A percentile compares a stretch with the other conserved stretches of the same genome.
These are phyloP conservation scores for Fusarium sp. DNA, from an alignment of 2,329 filamentous ascomycete genomes.

Conservation along the genomic window DNA sequence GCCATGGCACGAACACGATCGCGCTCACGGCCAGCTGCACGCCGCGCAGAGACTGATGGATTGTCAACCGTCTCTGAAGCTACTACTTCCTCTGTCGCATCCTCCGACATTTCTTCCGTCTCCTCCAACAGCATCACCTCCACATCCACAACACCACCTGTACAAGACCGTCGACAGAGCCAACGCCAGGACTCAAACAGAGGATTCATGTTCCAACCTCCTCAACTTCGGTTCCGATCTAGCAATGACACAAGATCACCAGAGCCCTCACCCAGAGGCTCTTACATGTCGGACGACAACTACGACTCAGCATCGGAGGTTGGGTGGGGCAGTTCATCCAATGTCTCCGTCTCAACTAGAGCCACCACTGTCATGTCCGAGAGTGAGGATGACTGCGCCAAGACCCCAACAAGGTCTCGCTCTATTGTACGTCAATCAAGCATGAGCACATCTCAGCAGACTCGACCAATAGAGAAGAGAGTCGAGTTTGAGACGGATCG, in stretches of 20 bases:
- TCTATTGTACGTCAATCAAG: constrained; percentile 39
- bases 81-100: constrained; percentile 32
- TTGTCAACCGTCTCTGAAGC: constrained; percentile 50
- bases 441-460: constrained; percentile 34
- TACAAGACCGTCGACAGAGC: constrained; percentile 1
- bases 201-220: constrained; percentile 47
- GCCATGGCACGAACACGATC: constrained; percentile 39
- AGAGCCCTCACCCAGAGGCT: constrained; percentile 43
- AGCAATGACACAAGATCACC: constrained; percentile 38
- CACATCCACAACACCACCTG: constrained; percentile 17
- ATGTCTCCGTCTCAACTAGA: constrained; percentile 43
- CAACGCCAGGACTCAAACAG: constrained; percentile 27
- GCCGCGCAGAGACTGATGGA: constrained; percentile 39
- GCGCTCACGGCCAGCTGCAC: constrained; percentile 41
- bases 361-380: constrained; percentile 45
- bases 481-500: constrained; percentile 38
- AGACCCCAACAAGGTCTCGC: constrained; percentile 41
- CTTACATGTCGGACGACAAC: constrained; percentile 47
- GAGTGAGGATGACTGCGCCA: constrained; percentile 45
- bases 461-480: constrained; percentile 38
- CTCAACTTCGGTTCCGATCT: constrained; percentile 47
- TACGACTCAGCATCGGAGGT: constrained; percentile 48
- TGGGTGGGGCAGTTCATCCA: constrained; percentile 44
- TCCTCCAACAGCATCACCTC: constrained; percentile 19
- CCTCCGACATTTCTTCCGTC: constrained; percentile 25